These are phyloP conservation scores for Aphanoascus verrucosus DNA, from an alignment of 2,329 filamentous ascomycete species.

Conservation along the genomic window DNA sequence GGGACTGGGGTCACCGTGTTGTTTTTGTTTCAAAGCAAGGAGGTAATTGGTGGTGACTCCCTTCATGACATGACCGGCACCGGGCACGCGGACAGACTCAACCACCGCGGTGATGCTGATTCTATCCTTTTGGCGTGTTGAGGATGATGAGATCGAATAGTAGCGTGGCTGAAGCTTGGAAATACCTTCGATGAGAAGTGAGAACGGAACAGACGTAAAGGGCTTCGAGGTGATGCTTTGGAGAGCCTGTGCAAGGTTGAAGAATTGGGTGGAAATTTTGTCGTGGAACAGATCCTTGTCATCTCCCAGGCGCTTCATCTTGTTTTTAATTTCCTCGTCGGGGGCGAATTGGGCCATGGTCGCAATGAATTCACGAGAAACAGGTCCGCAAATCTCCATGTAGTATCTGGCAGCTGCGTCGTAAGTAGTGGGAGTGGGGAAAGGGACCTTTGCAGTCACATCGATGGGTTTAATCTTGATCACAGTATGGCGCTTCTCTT, in stretches of 20 bases:
- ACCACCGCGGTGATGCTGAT: conserved; percentile 93
- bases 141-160: conserved; percentile 98
- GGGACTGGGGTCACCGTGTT: conserved; percentile 64
- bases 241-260: conserved; percentile 83
- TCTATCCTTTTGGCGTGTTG: conserved; percentile 83
- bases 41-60: conserved; percentile 97
- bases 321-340: conserved; percentile 69
- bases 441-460: conserved; percentile 91
- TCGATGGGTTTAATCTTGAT: conserved; percentile 85
- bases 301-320: conserved; percentile 76
- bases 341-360: conserved; percentile 83
- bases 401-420: conserved; percentile 90
- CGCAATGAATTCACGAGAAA: conserved; percentile 89
- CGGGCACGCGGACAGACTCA: conserved; percentile 68
- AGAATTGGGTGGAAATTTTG: conserved; percentile 67
- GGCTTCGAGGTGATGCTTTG: conserved; percentile 60
- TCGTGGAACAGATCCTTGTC: conserved; percentile 95
- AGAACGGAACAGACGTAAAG: conserved; percentile 84
- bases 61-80: conserved; percentile 68
- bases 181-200: conserved; percentile 82
- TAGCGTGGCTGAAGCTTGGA: conserved; percentile 95
- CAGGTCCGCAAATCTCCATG: conserved; percentile 88
- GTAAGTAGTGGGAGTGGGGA: conserved; percentile 93
- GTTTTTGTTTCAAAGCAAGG: conserved; percentile 88
- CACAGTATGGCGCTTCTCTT: conserved; percentile 66